Conservation (phyloP, 2,329 filamentous ascomycete genomes). For the Didymella pomorum region DNA sequence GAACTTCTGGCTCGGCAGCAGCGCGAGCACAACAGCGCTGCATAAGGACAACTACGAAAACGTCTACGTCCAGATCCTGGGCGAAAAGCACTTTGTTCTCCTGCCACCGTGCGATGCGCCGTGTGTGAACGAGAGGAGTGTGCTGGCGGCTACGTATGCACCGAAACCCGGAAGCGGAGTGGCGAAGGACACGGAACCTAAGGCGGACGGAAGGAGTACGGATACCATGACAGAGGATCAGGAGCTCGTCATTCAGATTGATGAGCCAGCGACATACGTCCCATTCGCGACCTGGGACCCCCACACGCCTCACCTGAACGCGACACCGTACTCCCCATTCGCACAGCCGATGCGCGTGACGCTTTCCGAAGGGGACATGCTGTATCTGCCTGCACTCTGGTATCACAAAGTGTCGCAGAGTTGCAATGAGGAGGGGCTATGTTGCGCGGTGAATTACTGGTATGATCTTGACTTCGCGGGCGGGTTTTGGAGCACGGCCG, state of each 20-base stretch:
- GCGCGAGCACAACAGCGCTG: conserved; percentile 71
- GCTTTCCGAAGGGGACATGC: conserved; percentile 76
- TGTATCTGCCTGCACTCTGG: conserved; percentile 85
- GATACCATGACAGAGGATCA: background rate
- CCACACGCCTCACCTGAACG: conserved; percentile 56
- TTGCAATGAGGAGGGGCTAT: conserved; percentile 72
- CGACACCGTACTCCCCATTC: conserved; percentile 67
- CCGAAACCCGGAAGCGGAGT: conserved; percentile 6
- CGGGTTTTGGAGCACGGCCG: conserved; percentile 68
- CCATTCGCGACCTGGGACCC: conserved; percentile 82
- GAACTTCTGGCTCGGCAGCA: conserved; percentile 83
- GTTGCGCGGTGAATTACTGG: conserved; percentile 85
- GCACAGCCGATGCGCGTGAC: conserved; percentile 71
- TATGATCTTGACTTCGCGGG: conserved; percentile 83
- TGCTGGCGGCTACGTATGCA: conserved; percentile 67
- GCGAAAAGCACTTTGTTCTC: conserved; percentile 77
- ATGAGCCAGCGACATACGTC: conserved; percentile 56
- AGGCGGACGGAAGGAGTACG: too few species aligned
- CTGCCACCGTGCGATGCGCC: conserved; percentile 74
- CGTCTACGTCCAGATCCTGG: conserved; percentile 78
- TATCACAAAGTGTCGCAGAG: conserved; percentile 81
- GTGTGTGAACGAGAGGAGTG: conserved; percentile 70
- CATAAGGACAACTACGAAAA: conserved; percentile 90
- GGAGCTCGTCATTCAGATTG: conserved; percentile 42
- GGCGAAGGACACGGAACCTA: too few species aligned